These are phyloP conservation scores for Aspergillus eucalypticola DNA, from an alignment of 2,329 filamentous ascomycete genomes.

Conservation along the genomic window DNA sequence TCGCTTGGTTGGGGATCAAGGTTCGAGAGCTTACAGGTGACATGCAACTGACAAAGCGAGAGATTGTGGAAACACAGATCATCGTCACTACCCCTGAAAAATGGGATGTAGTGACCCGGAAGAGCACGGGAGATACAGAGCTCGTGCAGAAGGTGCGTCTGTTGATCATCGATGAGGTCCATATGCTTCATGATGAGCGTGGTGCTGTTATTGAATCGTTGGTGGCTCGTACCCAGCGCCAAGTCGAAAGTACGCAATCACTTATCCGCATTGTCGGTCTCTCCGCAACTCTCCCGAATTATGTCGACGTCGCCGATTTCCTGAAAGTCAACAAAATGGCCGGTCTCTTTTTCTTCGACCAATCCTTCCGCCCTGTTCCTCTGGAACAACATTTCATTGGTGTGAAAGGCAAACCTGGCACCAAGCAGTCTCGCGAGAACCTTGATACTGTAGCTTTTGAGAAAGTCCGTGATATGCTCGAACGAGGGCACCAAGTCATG, in stretches of 20 bases:
- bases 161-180: slow-evolving; percentile 96
- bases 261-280: slow-evolving; percentile 94
- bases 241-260: slow-evolving; percentile 97
- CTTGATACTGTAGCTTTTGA: slow-evolving; percentile 85
- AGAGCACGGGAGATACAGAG: slow-evolving; percentile 95
- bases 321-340: slow-evolving; percentile 91
- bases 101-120: slow-evolving; percentile 97
- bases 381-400: slow-evolving; percentile 97
- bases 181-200: slow-evolving; percentile 98
- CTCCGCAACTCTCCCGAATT: slow-evolving; percentile 94
- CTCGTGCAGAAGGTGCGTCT: slow-evolving; percentile 95
- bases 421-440: slow-evolving; percentile 81
- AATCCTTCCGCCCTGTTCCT: slow-evolving; percentile 91
- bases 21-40: slow-evolving; percentile 95
- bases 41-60: slow-evolving; percentile 96
- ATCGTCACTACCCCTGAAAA: slow-evolving; percentile 99
- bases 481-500: slow-evolving; percentile 94
- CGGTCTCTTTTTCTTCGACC: slow-evolving; percentile 95
- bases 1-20: slow-evolving; percentile 90
- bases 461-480: slow-evolving; percentile 91
- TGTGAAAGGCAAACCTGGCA: slow-evolving; percentile 82
- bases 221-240: slow-evolving; percentile 89
- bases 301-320: slow-evolving; percentile 94
- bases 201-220: slow-evolving; percentile 94
- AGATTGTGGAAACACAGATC: slow-evolving; percentile 94